Evolutionary conservation across 768 basidiomycete genomes (phyloP).

Genomic region (Lentinula guzmanii): DNA sequence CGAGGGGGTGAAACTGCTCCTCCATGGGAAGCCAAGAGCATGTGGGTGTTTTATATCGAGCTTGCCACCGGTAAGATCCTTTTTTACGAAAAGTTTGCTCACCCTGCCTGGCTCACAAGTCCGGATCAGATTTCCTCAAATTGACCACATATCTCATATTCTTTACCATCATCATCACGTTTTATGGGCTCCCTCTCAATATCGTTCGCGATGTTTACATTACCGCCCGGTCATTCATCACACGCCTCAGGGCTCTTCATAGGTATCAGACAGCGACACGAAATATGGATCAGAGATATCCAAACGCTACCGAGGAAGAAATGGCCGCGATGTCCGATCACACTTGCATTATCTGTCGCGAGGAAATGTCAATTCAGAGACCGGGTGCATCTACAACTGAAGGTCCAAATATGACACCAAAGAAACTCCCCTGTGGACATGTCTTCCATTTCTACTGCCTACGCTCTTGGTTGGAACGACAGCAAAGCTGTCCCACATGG

Average conservation of each 20-base stretch:
- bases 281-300: constrained; percentile 95
- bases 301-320: constrained; percentile 86
- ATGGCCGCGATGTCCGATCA: constrained; percentile 75
- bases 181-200: constrained; percentile 93
- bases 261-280: constrained; percentile 91
- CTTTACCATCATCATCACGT: constrained; percentile 90
- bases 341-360: constrained; percentile 97
- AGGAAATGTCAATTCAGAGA: constrained; percentile 71
- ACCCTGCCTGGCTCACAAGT: constrained; percentile 4
- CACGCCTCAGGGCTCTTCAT: constrained; percentile 79
- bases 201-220: constrained; percentile 97
- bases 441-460: constrained; percentile 98
- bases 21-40: constrained; percentile 97
- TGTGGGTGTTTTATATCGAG: constrained; percentile 95
- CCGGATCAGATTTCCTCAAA: constrained; percentile 78
- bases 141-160: constrained; percentile 88
- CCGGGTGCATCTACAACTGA: constrained; percentile 29
- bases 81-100: not conserved
- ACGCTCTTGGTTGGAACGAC: constrained; percentile 94
- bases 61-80: constrained; percentile 68
- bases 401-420: constrained; percentile 92
- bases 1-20: constrained; percentile 82
- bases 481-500: constrained; percentile 99
- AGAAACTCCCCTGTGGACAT: constrained; percentile 95
- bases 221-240: constrained; percentile 88